These are phyloP conservation scores for Globisporangium spinosum DNA, from an alignment of 352 stramenopile species.

Conservation along the genomic window DNA sequence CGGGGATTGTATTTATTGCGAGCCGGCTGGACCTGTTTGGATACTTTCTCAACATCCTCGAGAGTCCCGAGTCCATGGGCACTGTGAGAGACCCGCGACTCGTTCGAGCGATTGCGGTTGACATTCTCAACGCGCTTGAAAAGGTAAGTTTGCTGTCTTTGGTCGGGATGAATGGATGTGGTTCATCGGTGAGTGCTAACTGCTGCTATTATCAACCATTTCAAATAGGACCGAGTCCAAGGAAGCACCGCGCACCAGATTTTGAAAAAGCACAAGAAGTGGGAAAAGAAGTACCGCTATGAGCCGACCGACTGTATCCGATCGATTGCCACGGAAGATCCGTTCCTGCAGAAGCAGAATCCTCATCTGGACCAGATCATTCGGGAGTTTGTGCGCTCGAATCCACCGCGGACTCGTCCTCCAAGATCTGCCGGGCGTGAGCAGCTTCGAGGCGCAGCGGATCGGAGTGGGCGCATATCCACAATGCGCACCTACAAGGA, in stretches of 20 bases:
- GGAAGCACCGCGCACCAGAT: constrained; percentile 68
- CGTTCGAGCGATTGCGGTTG: constrained; percentile 63
- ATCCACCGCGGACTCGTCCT: constrained; percentile 21
- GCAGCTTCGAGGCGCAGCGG: background rate
- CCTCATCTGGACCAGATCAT: constrained; percentile 56
- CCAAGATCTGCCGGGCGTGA: background rate
- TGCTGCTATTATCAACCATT: constrained; percentile 30
- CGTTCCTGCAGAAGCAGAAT: constrained; percentile 61
- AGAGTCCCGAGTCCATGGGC: constrained; percentile 51
- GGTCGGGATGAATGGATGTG: background rate
- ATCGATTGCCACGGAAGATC: constrained; percentile 53
- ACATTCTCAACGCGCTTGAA: constrained; percentile 77
- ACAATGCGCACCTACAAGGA: constrained; percentile 18
- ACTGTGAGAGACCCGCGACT: constrained; percentile 60
- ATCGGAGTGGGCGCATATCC: constrained; percentile 9
- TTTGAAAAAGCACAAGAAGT: constrained; percentile 87
- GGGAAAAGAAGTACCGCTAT: constrained; percentile 76
- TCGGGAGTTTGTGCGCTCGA: constrained; percentile 40
- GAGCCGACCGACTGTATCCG: constrained; percentile 44
- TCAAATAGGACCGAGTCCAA: constrained; percentile 76
- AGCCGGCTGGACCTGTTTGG: constrained; percentile 66
- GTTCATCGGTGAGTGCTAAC: background rate
- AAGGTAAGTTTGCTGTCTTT: constrained; percentile 33
- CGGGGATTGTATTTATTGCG: constrained; percentile 71
- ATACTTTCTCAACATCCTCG: constrained; percentile 73